Base-by-base conservation (phyloP, 75 land plant genomes). In the Selaginella tamariscina region DNA sequence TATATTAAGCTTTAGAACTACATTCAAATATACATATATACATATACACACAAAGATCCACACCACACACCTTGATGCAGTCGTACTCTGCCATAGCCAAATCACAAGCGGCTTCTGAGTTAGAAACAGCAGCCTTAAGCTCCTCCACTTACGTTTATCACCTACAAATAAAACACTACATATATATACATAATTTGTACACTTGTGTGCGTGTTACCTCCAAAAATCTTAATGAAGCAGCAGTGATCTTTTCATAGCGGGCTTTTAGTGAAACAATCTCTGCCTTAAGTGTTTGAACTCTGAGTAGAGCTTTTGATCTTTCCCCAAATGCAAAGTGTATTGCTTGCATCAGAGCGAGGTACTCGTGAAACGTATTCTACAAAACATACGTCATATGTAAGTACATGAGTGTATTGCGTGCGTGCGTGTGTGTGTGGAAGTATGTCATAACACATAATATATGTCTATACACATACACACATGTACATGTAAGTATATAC, bases 291-390 rank as follows among this genome's bases (percentile, higher is more conserved):
- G 91, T 88, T 68, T 91, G 96, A 2, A 91, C 86, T 27, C 85
- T 88, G 62, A 88, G 56, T 39, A 91, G 74, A 27, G 97, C 97
- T 75, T 79, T 91, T 29, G 93, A 68, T 24, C 93, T 82, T 30
- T 91, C 97, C 22, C 83, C 57, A 68, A 85, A 91, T 44, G 97
- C 89, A 62, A 56, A 68, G 39, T 83, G 80, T 27, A 82, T 82
- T 30, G 93, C 81, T 72, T 88, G 68, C 94, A 91, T 85, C 44
- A 88, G 23, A 20, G 86, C 84, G 33, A 88, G 79, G 68, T 91
- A 85, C 64, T 91, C 94, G 63, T 91, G 97, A 30, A 91, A 79
- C 32, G 72, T 81, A 72, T 88, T 89, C 97, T 91, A 81, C 49
- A 70, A n/a, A n/a, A n/a, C n/a, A n/a, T n/a, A n/a, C n/a, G n/a